Evolutionary conservation across 2,329 filamentous ascomycete species (phyloP).

Genomic region (Chaetothyriales sp.): DNA sequence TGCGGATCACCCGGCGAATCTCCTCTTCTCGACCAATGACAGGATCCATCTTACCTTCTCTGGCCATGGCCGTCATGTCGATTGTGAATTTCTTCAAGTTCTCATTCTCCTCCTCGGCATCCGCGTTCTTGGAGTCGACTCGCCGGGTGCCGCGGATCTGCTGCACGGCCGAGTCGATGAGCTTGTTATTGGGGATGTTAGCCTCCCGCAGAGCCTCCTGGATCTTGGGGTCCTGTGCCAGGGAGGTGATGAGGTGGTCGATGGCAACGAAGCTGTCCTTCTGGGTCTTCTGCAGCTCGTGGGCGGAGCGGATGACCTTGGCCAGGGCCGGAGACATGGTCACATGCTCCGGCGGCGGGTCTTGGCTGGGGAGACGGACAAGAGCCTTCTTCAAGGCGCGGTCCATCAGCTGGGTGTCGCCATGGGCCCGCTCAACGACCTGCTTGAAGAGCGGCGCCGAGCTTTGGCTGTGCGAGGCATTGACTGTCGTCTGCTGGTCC

Average conservation of each 20-base stretch:
- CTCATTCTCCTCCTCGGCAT: constrained; percentile 80
- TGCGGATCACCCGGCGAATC: constrained; percentile 87
- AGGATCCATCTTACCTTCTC: constrained; percentile 92
- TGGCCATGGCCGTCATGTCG: constrained; percentile 91
- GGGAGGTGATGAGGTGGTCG: constrained; percentile 78
- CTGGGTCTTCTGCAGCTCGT: constrained; percentile 89
- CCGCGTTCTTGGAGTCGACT: constrained; percentile 91
- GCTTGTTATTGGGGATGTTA: constrained; percentile 81
- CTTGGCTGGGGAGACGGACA: constrained; percentile 83
- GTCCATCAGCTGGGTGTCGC: constrained; percentile 79
- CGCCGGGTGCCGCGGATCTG: constrained; percentile 84
- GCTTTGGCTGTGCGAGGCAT: constrained; percentile 50
- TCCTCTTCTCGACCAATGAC: constrained; percentile 88
- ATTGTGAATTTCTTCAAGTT: constrained; percentile 97
- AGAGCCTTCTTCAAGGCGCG: constrained; percentile 81
- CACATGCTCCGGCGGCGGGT: constrained; percentile 81
- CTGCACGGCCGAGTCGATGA: constrained; percentile 79
- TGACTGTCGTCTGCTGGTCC: constrained; percentile 56
- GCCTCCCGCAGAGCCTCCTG: constrained; percentile 65
- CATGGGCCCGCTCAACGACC: constrained; percentile 84
- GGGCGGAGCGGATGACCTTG: constrained; percentile 67
- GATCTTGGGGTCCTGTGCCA: constrained; percentile 65
- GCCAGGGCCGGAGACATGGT: constrained; percentile 70
- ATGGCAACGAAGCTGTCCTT: constrained; percentile 92
- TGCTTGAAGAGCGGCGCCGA: constrained; percentile 76